Conservation (phyloP, 2,329 filamentous ascomycete species). For the Calonectria leucothoes region DNA sequence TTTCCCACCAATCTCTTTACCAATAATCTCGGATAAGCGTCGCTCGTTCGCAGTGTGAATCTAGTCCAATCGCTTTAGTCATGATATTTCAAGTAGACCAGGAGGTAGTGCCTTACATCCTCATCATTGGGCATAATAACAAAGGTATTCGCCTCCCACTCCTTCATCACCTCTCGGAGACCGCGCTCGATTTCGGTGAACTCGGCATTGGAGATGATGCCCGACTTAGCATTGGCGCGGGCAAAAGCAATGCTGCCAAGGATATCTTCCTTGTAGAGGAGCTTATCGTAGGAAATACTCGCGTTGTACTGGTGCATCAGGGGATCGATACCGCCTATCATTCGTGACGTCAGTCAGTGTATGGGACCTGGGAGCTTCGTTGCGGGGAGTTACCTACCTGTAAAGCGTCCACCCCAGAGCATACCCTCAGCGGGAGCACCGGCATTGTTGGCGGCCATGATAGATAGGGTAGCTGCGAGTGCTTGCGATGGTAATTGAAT, state of each 20-base stretch:
- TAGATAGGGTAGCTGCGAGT: too few species aligned
- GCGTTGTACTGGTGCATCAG: conserved; percentile 90
- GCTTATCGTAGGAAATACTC: conserved; percentile 81
- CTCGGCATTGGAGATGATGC: conserved; percentile 79
- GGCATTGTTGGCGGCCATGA: too few species aligned
- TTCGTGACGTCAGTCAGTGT: conserved; percentile 40
- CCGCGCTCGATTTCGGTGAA: conserved; percentile 81
- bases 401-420: too few species aligned
- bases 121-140: conserved; percentile 51
- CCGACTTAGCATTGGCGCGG: conserved; percentile 79
- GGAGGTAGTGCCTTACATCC: neutral
- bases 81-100: neutral
- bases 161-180: conserved; percentile 66
- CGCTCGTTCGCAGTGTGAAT: conserved; percentile 68
- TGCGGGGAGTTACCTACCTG: too few species aligned
- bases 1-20: conserved; percentile 77
- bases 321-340: conserved; percentile 74
- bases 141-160: conserved; percentile 65
- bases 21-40: conserved; percentile 74
- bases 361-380: too few species aligned
- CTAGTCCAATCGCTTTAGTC: conserved; percentile 28
- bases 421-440: too few species aligned
- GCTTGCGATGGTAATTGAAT: too few species aligned
- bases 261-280: conserved; percentile 85
- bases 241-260: conserved; percentile 84